A percentile compares a stretch with the other conserved stretches of the same genome.
These are phyloP conservation scores for Dactylellina sp. DNA, from an alignment of 2,329 filamentous ascomycete genomes.

Conservation along the genomic window DNA sequence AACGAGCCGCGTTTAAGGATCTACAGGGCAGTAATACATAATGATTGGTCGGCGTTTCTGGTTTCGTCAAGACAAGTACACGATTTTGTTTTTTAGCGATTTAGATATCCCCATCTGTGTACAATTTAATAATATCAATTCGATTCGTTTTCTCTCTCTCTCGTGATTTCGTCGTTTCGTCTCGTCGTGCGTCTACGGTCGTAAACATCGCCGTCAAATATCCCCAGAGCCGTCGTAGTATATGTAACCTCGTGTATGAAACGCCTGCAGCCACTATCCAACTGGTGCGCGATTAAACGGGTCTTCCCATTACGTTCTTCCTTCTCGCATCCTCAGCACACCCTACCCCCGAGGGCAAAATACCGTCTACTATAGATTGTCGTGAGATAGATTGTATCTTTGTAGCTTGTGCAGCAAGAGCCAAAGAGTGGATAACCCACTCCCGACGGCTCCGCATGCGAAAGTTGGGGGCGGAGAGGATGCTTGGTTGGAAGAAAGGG, in stretches of 20 bases:
- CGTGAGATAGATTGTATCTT: constrained; percentile 57
- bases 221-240: constrained; percentile 3
- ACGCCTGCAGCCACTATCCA: constrained; percentile 58
- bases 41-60: constrained; percentile 35
- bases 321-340: constrained; percentile 58
- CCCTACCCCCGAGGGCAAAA: constrained; percentile 43
- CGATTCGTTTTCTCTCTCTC: not conserved
- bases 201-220: not conserved
- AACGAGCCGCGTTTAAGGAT: not conserved
- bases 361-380: constrained; percentile 56
- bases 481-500: constrained; percentile 50
- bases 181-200: not conserved
- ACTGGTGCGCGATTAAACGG: constrained; percentile 60
- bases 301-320: constrained; percentile 57
- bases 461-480: constrained; percentile 56
- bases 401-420: constrained; percentile 52
- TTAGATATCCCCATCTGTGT: constrained; percentile 56
- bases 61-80: constrained; percentile 25
- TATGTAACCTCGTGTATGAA: constrained; percentile 60
- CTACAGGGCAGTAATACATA: constrained; percentile 18
- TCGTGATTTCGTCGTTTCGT: not conserved
- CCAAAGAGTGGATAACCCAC: constrained; percentile 50
- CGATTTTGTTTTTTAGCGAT: constrained; percentile 40
- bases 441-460: constrained; percentile 39
- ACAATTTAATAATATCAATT: constrained; percentile 39